Evolutionary conservation across 768 basidiomycete genomes (phyloP).

Genomic region (Saitozyma sp.): DNA sequence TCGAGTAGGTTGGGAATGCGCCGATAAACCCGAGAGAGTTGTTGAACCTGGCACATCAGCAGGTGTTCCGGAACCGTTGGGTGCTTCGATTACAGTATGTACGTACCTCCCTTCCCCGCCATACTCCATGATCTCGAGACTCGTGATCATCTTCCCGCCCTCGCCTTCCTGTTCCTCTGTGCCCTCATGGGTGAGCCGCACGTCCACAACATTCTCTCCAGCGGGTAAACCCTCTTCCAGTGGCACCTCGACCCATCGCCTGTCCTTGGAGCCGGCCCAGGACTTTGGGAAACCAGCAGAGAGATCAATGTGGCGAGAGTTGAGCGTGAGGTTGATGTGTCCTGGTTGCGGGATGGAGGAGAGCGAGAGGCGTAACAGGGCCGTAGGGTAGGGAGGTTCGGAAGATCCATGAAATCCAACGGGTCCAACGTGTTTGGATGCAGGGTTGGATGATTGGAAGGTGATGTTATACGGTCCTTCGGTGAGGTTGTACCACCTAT

Average conservation of each 20-base stretch:
- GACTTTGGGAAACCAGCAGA: slow-evolving; percentile 15
- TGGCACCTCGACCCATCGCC: slow-evolving; percentile 43
- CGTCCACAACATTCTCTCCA: slow-evolving; percentile 15
- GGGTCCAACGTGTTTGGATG: not conserved
- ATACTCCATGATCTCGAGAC: slow-evolving; percentile 48
- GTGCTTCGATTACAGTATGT: not conserved
- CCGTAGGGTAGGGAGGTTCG: slow-evolving; percentile 30
- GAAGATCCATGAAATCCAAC: not conserved
- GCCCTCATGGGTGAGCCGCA: slow-evolving; percentile 31
- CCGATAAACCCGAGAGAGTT: slow-evolving; percentile 33
- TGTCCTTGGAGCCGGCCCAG: slow-evolving; percentile 39
- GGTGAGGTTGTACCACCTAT: slow-evolving; percentile 44
- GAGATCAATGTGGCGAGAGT: slow-evolving; percentile 20
- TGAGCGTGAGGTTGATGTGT: slow-evolving; percentile 32
- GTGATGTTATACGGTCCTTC: slow-evolving; percentile 16
- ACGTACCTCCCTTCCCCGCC: slow-evolving; percentile 35
- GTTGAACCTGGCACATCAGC: slow-evolving; percentile 35
- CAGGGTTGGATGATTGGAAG: slow-evolving; percentile 32
- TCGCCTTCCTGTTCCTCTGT: slow-evolving; percentile 26
- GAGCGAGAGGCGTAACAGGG: slow-evolving; percentile 40
- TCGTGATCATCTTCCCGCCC: slow-evolving; percentile 49
- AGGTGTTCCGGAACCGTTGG: not conserved
- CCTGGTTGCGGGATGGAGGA: slow-evolving; percentile 44
- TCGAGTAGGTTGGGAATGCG: slow-evolving; percentile 42
- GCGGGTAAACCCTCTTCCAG: slow-evolving; percentile 21